Evolutionary conservation across 495 filamentous ascomycete genomes (phyloP), one percentile per base, ranked within the genome.

Genomic region (Neurospora pannonica): DNA sequence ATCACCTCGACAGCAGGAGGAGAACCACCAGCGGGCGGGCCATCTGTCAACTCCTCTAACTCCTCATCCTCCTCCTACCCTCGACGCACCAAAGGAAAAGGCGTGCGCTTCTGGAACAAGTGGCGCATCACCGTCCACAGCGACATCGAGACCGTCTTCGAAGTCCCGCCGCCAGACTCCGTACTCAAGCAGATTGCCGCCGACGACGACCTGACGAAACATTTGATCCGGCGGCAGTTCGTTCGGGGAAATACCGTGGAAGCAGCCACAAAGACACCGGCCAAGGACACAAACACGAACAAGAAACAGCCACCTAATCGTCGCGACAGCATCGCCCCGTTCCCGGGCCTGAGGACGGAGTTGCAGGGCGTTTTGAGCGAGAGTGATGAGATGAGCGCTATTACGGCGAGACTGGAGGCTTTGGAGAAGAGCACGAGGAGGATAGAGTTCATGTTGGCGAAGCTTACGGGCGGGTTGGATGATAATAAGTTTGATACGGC

Each of bases 131-230:
- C 85, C 4, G 87, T 88, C 15, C 90, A 92, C 79, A 87, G 89
- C 60, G 91, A 93, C 79, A 86, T 92, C 37, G 84, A 89, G 71
- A 86, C 89, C 10, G 90, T 92, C 5, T 93, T 93, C 74, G 89
- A 92, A 43, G 83, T 87, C 8, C 88, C 91, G 40, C 90, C 89
- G 21, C 91, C 91, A 15, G 85, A 90, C 71, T 84, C 82, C 4
- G 84, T 91, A 1, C 76, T 86, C n/a, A 75, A 86, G 39, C 83
- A 87, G 70, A 88, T 91, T 40, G 81, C 87, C 17, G 85, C 86
- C 5, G 85, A 88, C 71, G 88, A 89, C 72, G 84, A 87, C 48
- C 72, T 87, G 37, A 88, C 87, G 10, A 80, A 80, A 37, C 83
- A 86, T 73, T 74, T 87, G 74, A 86, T 87, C 73, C 79, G 85